Evolutionary conservation across 2,329 filamentous ascomycete species (phyloP).

Genomic region (Cryoendolithus antarcticus): DNA sequence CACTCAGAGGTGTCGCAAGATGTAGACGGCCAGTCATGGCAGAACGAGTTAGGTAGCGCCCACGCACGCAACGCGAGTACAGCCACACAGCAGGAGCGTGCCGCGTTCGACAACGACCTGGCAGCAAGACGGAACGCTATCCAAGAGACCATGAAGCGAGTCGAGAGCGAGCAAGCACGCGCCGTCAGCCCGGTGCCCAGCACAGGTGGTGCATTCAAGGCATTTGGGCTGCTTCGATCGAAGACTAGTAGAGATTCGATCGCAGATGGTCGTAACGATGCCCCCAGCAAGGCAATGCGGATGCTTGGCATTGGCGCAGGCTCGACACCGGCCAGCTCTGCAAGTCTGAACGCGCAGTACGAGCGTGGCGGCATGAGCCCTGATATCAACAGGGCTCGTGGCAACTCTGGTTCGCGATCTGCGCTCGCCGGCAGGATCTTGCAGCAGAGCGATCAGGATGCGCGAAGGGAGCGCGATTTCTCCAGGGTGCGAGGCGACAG

Average conservation of each 20-base stretch:
- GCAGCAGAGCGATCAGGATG: slow-evolving; percentile 14
- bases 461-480: slow-evolving; percentile 20
- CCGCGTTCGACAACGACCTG: slow-evolving; percentile 63
- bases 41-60: slow-evolving; percentile 34
- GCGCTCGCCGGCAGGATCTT: slow-evolving; percentile 9
- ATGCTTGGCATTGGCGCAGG: slow-evolving; percentile 41
- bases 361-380: slow-evolving; percentile 14
- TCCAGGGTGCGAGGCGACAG: slow-evolving; percentile 25
- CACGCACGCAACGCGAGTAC: slow-evolving; percentile 39
- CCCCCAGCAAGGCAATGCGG: slow-evolving; percentile 46
- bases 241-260: slow-evolving; percentile 60
- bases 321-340: slow-evolving; percentile 21
- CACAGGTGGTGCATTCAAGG: slow-evolving; percentile 34
- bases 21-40: slow-evolving; percentile 28
- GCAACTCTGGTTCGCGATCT: slow-evolving; percentile 13
- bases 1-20: slow-evolving; percentile 7
- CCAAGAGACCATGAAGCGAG: slow-evolving; percentile 59
- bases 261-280: slow-evolving; percentile 33
- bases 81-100: slow-evolving; percentile 43
- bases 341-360: slow-evolving; percentile 19
- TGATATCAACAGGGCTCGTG: slow-evolving; percentile 13
- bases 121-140: slow-evolving; percentile 59
- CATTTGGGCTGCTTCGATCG: slow-evolving; percentile 50
- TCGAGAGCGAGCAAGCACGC: slow-evolving; percentile 44
- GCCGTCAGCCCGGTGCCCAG: slow-evolving; percentile 26